Percentiles rank a stretch among this genome's conserved stretches.
phyloP scores from a whole-genome alignment of 805 yeast genomes.

The Sugiyamaella mastotermitis region DNA sequence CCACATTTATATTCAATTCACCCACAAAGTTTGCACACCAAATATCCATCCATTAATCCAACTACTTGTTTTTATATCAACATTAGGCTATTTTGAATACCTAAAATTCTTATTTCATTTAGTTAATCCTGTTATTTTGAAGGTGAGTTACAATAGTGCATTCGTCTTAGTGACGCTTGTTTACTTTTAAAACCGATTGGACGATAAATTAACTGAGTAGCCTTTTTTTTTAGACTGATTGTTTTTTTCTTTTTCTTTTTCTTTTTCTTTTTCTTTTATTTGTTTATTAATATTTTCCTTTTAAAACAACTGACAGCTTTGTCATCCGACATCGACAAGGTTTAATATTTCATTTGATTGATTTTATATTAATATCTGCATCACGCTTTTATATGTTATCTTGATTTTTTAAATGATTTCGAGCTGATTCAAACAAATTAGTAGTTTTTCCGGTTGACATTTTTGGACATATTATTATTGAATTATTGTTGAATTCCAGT shows the following conservation, averaged over 20 bases:
- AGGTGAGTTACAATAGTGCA: too few species aligned
- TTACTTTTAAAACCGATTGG: too few species aligned
- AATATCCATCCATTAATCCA: too few species aligned
- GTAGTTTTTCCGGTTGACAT: neutral
- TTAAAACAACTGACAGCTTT: neutral
- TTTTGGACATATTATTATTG: neutral
- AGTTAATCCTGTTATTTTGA: too few species aligned
- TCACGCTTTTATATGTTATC: neutral
- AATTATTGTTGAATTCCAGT: neutral
- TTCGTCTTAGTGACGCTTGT: too few species aligned
- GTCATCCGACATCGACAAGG: neutral
- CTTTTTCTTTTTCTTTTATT: neutral
- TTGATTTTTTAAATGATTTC: neutral
- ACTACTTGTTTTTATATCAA: too few species aligned
- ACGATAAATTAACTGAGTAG: too few species aligned
- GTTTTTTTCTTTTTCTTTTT: neutral
- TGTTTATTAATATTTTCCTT: neutral
- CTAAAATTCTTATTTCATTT: too few species aligned
- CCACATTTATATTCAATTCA: too few species aligned
- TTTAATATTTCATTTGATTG: neutral
- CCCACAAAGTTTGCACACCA: too few species aligned
- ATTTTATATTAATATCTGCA: neutral
- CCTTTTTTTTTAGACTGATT: too few species aligned
- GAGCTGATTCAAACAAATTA: neutral
- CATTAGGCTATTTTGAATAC: too few species aligned